Evolutionary conservation across 192 early-diverging fungal genomes (phyloP).

Genomic region (Gonapodya prolifera): DNA sequence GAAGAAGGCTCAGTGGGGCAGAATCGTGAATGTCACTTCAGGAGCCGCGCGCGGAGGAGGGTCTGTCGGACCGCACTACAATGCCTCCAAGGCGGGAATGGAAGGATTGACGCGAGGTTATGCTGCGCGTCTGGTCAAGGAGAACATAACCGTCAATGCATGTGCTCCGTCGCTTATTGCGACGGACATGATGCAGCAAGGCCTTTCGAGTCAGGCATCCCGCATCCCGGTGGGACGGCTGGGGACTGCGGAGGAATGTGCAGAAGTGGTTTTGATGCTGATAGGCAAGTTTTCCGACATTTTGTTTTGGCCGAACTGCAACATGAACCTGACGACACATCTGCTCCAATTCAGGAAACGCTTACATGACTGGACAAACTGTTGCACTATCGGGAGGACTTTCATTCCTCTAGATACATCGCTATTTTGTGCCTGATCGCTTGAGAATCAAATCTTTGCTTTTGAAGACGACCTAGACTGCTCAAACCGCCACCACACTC

Average conservation of each 20-base stretch:
- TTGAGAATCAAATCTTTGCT: too few species aligned
- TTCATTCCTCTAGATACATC: neutral
- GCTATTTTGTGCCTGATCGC: too few species aligned
- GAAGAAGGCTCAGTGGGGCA: neutral
- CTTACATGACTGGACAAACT: neutral
- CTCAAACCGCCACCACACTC: neutral
- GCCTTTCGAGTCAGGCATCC: neutral
- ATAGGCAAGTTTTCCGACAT: neutral
- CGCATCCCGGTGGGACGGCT: neutral
- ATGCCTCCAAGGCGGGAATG: neutral
- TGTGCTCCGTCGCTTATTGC: neutral
- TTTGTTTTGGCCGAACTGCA: neutral
- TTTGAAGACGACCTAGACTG: too few species aligned
- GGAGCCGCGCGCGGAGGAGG: neutral
- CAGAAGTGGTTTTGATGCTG: neutral
- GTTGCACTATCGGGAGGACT: neutral
- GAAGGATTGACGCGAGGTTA: neutral
- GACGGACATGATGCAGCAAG: neutral
- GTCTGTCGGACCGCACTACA: neutral
- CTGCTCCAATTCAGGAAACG: neutral
- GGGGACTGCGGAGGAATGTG: neutral
- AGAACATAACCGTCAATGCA: neutral
- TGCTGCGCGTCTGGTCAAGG: neutral
- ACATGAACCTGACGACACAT: neutral
- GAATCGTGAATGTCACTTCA: neutral